phyloP scores from a whole-genome alignment of 1,284 basidiomycete species.

The Ganoderma leucocontextum region DNA sequence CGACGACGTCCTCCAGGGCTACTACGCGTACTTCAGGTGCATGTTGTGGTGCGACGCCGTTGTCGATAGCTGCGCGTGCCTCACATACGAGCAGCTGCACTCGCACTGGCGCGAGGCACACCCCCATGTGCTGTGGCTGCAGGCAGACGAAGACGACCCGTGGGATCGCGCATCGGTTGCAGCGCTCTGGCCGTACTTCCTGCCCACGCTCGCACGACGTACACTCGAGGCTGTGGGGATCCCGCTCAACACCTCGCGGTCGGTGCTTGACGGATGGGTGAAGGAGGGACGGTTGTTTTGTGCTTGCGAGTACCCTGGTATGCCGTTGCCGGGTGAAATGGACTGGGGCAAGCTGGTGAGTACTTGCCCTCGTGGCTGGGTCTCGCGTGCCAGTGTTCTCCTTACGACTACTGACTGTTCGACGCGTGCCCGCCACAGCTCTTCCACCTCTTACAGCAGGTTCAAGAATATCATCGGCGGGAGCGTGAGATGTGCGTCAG shows the following conservation, averaged over 20 bases:
- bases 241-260: not conserved
- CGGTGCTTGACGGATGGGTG: not conserved
- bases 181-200: not conserved
- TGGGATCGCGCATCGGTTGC: not conserved
- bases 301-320: slow-evolving; percentile 17
- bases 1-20: slow-evolving; percentile 13
- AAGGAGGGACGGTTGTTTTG: slow-evolving; percentile 15
- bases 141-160: not conserved
- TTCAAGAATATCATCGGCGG: not conserved
- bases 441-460: not conserved
- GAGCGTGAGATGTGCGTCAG: not conserved
- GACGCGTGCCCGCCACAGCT: not conserved
- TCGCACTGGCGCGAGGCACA: slow-evolving; percentile 19
- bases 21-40: slow-evolving; percentile 18
- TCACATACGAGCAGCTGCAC: slow-evolving; percentile 15
- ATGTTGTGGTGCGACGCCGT: not conserved
- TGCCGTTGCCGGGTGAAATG: slow-evolving; percentile 8
- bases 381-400: not conserved
- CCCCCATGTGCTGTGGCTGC: not conserved
- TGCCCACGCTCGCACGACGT: no score
- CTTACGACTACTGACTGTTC: not conserved
- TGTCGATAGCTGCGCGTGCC: not conserved
- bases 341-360: slow-evolving; percentile 18
- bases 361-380: not conserved
- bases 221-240: not conserved